Evolutionary conservation across 768 basidiomycete species (phyloP), one percentile per base, ranked within the genome.

Genomic region (Tulasnella sp.): DNA sequence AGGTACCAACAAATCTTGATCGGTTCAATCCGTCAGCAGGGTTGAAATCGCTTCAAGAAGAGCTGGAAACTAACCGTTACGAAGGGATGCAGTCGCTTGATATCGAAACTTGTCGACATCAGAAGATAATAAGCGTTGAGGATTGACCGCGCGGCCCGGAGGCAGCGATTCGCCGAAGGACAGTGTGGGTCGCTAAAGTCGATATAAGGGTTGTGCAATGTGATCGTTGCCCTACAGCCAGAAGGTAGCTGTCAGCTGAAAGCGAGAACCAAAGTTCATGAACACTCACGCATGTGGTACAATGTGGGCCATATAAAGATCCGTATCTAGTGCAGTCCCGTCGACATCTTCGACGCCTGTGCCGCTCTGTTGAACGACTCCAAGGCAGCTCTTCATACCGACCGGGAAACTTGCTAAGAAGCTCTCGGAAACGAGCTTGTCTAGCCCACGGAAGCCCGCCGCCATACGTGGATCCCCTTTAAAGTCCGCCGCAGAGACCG

Each of bases 271-370:
- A 79, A 80, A 78, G 18, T n/a, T 24, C 39, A 8, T 16, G 19
- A 78, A 46, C 18, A 89, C 92, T 84, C 85, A 94, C 94, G 94
- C 94, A 84, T 95, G 92, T 27, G 94, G 94, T 80, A 94, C 89
- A 58, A 95, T 88, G 83, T 95, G 94, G 58, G 93, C 93, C 92
- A 95, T 90, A 84, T 93, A 95, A 79, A 96, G 85, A 84, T 96
- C 94, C 1, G 93, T 94, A 83, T 96, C 93, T 58, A 95, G 86
- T 58, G 89, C 87, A 58, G 87, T 85, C 78, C 92, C 91, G 78
- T 87, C 89, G 78, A 90, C 88, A 27, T 89, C 92, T 75, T 87
- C 89, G 77, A 90, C 89, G n/a, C 89, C 91, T 39, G 40, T 19
- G 38, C 77, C 77, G 18, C 40, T 27, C 36, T 77, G 52, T 14